Conservation (phyloP, 116 monocot species). For the Papilionanthe hybrid region DNA sequence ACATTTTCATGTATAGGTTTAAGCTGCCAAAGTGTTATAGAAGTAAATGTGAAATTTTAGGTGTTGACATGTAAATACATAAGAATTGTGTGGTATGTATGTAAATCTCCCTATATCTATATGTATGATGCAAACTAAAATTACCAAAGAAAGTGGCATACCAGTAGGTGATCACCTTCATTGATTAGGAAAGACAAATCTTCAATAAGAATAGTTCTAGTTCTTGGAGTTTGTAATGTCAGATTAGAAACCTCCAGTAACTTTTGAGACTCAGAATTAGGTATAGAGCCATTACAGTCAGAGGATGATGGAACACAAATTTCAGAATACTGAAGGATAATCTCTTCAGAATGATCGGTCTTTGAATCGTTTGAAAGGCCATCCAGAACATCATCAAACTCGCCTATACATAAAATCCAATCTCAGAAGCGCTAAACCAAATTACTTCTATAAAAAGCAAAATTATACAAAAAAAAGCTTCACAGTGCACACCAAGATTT, state of each 20-base stretch:
- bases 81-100: too few relatives aligned
- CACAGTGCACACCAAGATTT: background rate
- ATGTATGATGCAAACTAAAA: conserved; percentile 9
- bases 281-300: conserved; percentile 50
- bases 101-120: background rate
- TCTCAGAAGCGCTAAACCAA: background rate
- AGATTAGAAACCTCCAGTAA: conserved; percentile 71
- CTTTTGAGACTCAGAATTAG: conserved; percentile 16
- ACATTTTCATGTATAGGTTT: too few relatives aligned
- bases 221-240: conserved; percentile 82
- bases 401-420: conserved; percentile 44
- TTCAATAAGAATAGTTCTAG: conserved; percentile 52
- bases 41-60: too few relatives aligned
- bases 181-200: conserved; percentile 62
- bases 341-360: conserved; percentile 28
- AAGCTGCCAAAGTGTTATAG: too few relatives aligned
- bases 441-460: background rate
- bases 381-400: conserved; percentile 97
- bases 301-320: conserved; percentile 14
- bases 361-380: conserved; percentile 22
- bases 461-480: background rate
- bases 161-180: conserved; percentile 80
- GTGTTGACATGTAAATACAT: too few relatives aligned
- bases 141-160: conserved; percentile 20
- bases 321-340: conserved; percentile 31